phyloP scores from a whole-genome alignment of 768 basidiomycete genomes.

The Lactarius deliciosus region DNA sequence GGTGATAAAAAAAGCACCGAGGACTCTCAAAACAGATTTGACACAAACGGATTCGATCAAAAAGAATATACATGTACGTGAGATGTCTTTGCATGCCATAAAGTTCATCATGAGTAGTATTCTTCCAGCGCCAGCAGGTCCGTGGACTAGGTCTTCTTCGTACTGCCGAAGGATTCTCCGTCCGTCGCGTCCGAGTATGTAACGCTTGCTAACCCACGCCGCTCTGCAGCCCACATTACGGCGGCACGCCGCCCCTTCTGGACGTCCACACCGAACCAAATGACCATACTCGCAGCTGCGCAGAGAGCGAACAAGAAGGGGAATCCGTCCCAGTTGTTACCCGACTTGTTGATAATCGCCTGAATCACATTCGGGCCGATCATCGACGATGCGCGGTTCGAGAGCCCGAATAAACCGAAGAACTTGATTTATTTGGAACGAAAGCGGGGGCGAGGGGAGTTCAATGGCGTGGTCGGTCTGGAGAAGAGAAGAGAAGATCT shows the following conservation, averaged over 20 bases:
- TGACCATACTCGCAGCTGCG: conserved; percentile 60
- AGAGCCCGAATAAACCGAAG: conserved; percentile 86
- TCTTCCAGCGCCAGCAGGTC: background rate
- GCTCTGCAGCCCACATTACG: conserved; percentile 40
- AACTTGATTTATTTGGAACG: conserved; percentile 46
- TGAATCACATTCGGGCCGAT: conserved; percentile 86
- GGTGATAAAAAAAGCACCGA: too few relatives aligned
- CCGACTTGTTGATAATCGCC: conserved; percentile 70
- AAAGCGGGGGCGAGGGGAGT: background rate
- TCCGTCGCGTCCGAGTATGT: background rate
- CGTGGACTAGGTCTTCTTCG: background rate
- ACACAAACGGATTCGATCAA: too few relatives aligned
- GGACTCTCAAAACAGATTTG: too few relatives aligned
- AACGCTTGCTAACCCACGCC: conserved; percentile 1
- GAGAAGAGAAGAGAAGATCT: background rate
- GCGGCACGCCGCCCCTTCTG: conserved; percentile 41
- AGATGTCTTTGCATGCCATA: too few relatives aligned
- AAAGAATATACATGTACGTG: too few relatives aligned
- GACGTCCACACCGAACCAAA: conserved; percentile 64
- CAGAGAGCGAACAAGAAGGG: conserved; percentile 81
- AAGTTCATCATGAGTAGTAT: background rate
- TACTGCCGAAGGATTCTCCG: background rate
- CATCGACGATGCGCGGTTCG: conserved; percentile 83
- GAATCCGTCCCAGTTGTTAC: conserved; percentile 81
- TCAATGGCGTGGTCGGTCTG: background rate